A percentile compares a stretch with the other conserved stretches of the same genome.
phyloP scores from a whole-genome alignment of 345 rosid species.

The Excoecaria cochinchinensis region DNA sequence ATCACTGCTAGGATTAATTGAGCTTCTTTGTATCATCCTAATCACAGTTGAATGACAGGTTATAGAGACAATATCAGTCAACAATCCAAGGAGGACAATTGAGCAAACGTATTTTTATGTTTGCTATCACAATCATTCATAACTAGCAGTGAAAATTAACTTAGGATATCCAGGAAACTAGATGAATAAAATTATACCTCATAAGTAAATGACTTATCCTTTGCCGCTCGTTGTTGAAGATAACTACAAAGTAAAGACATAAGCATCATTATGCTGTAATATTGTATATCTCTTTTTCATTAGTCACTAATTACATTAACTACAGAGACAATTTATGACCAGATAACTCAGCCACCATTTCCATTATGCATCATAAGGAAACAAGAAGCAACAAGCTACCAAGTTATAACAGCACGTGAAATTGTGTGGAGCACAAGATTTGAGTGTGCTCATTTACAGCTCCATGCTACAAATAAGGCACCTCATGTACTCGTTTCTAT shows the following conservation, averaged over 20 bases:
- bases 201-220: constrained; percentile 80
- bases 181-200: constrained; percentile 57
- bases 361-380: not conserved
- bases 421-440: not conserved
- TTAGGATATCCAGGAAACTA: constrained; percentile 5
- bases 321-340: not conserved
- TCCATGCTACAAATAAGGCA: not conserved
- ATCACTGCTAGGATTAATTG: not conserved
- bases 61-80: not conserved
- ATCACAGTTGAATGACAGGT: not conserved
- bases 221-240: constrained; percentile 69
- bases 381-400: constrained; percentile 1
- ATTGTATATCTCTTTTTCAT: not conserved
- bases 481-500: not conserved
- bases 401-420: not conserved
- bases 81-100: not conserved
- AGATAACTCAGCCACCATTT: not conserved
- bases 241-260: constrained; percentile 56
- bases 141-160: not conserved
- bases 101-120: not conserved
- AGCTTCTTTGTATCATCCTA: not conserved
- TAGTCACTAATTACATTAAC: not conserved
- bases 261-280: constrained; percentile 12
- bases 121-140: not conserved
- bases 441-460: not conserved